Evolutionary conservation across 306 rosid genomes (phyloP).

Genomic region (Boehmeria nivea): DNA sequence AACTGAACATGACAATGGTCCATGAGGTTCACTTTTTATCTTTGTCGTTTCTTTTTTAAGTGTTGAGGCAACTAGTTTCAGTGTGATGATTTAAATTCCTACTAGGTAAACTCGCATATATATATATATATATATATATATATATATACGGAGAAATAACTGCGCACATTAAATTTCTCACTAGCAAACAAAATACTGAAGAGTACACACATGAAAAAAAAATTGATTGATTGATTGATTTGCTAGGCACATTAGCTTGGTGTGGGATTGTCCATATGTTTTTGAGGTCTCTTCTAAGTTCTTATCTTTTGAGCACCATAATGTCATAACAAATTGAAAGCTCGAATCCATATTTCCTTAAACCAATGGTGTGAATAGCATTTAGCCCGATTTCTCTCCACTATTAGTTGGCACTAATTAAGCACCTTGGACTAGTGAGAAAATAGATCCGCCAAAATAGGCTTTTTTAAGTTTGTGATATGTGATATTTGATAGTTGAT

Average conservation of each 20-base stretch:
- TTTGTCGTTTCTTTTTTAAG: not conserved
- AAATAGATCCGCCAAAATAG: not conserved
- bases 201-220: not conserved
- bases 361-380: not conserved
- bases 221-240: slow-evolving; percentile 11
- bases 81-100: slow-evolving; percentile 5
- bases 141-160: slow-evolving; percentile 5
- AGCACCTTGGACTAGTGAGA: not conserved
- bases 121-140: too few relatives aligned
- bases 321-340: too few relatives aligned
- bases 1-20: slow-evolving; percentile 7
- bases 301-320: slow-evolving; percentile 2
- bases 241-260: slow-evolving; percentile 14
- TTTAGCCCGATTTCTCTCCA: slow-evolving; percentile 7
- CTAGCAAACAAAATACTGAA: slow-evolving; percentile 2
- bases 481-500: not conserved
- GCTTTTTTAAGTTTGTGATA: not conserved
- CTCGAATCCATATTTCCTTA: not conserved
- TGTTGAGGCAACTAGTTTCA: not conserved
- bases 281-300: not conserved
- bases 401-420: not conserved
- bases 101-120: not conserved
- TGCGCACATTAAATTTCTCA: slow-evolving; percentile 6
- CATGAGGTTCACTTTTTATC: not conserved
- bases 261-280: slow-evolving; percentile 4